phyloP scores from a whole-genome alignment of 108 stramenopile genomes.

The Ochromonas danica region DNA sequence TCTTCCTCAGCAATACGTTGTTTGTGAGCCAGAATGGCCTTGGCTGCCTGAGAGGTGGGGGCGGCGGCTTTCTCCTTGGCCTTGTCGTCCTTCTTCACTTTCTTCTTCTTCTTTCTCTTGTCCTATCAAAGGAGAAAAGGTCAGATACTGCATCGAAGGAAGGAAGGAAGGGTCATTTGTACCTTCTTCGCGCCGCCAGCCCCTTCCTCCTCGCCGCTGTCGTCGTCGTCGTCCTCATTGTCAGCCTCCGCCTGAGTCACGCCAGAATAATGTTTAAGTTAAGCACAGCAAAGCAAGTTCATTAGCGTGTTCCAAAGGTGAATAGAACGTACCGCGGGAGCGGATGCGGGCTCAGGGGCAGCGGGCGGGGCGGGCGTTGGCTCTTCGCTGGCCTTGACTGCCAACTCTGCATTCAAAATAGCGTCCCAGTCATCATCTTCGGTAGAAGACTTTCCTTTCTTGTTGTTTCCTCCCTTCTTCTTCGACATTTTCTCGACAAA shows the following conservation, averaged over 20 bases:
- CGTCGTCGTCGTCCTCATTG: constrained; percentile 1
- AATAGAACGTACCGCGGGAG: neutral
- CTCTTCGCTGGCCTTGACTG: neutral
- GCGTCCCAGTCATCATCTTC: constrained; percentile 21
- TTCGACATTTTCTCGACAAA: neutral
- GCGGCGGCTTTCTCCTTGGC: constrained; percentile 26
- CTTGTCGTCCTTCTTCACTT: constrained; percentile 47
- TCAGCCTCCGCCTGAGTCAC: neutral
- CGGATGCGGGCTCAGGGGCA: neutral
- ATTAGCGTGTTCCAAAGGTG: neutral
- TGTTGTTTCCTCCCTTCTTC: neutral
- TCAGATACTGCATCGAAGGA: neutral
- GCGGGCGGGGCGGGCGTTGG: neutral
- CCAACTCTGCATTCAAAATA: neutral
- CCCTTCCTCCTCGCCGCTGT: neutral
- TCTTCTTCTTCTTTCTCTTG: constrained; percentile 57
- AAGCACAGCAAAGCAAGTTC: too few species aligned
- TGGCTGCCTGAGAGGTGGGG: neutral
- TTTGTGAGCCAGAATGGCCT: neutral
- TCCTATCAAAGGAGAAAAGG: constrained; percentile 2
- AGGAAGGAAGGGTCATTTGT: neutral
- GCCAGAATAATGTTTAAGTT: too few species aligned
- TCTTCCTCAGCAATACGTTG: constrained; percentile 10
- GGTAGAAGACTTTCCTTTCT: neutral
- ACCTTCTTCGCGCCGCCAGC: neutral